Evolutionary conservation across 177 flowering plant species (phyloP), one percentile per base, ranked within the genome.

Genomic region (Telopea speciosissima): DNA sequence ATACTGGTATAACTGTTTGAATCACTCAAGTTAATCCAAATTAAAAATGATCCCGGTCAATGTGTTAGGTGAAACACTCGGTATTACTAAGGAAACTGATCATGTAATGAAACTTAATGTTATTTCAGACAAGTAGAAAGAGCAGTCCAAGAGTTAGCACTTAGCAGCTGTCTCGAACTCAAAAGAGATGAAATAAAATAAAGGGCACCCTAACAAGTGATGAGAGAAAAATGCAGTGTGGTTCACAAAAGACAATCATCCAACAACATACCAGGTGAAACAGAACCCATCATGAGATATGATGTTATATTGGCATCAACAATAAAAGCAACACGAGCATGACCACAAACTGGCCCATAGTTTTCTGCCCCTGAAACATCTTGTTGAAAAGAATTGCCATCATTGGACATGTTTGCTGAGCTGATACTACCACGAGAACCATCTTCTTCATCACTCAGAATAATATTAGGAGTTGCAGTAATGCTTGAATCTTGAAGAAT

Each of bases 281-380:
- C 92, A 77, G 99, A 95, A 10, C 99, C 99, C 99, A 95, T 95
- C 99, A 95, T 95, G 67, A 95, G 94, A 85, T 93, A 95, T 17
- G 99, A 95, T 73, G 98, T 93, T 81, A 93, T 95, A 82, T 91
- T 93, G 73, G 99, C 99, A 88, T 93, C 98, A 74, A 95, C 99
- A 68, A 95, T 81, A 80, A 93, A 95, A 76, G 99, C 97, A 79
- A 91, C 90, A 72, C 96, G 91, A 69, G 83, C 78, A 73, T 81
- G 75, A 40, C 85, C 85, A 77, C 89, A 79, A 73, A 76, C 68
- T 67, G 81, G 70, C 36, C 78, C 77, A 66, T 68, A 56, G 68
- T 73, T 80, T 73, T 88, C 96, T 64, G 79, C 58, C 73, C 84
- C 87, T 1, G 74, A 74, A 77, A 69, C 66, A 79, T 91, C 90